Base-by-base conservation (phyloP, 164 flowering plant species). In the Brasenia schreberi region DNA sequence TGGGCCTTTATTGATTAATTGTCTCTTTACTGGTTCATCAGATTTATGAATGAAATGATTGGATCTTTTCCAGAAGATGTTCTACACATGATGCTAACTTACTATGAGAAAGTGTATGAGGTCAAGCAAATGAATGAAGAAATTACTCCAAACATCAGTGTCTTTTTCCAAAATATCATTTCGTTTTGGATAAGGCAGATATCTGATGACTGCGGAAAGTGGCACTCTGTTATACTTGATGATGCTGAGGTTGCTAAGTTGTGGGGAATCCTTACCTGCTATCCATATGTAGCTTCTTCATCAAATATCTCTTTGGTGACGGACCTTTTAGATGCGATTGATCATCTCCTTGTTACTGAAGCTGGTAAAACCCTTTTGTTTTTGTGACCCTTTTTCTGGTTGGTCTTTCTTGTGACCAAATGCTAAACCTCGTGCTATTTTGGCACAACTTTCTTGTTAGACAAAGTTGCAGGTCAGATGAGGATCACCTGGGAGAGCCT, bases 241-340 rank as follows among this genome's bases (percentile, higher is more conserved):
- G 79, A 77, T 66, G 70, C 74, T 43, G 67, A 80, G 43, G 75
- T 88, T 76, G 81, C 93, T 75, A 52, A 77, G 39, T 72, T 91
- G 9, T 94, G 96, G 95, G 97, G 92, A 79, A 66, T 70, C 23
- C 65, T 89, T 19, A 65, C 70, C 5, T 89, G 93, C 81, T 85
- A 72, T 73, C 84, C 89, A 65, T 65, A 72, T 74, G 18, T 81
- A 43, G 72, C 68, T 67, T 64, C 53, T n/a, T 66, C 75, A 71
- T 80, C 62, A 23, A 70, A 77, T 19, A 66, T 71, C 5, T 79
- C 83, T 14, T 69, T 78, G 61, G 68, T 91, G 43, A 69, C 78
- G 83, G 77, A 80, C 45, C 71, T 94, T 64, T 69, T 89, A 18
- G 74, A 81, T 75, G 81, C 80, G 16, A 74, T 91, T 64, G 90